These are phyloP conservation scores for Jaltomata sinuosa DNA, from an alignment of 257 asterid species.

Conservation along the genomic window DNA sequence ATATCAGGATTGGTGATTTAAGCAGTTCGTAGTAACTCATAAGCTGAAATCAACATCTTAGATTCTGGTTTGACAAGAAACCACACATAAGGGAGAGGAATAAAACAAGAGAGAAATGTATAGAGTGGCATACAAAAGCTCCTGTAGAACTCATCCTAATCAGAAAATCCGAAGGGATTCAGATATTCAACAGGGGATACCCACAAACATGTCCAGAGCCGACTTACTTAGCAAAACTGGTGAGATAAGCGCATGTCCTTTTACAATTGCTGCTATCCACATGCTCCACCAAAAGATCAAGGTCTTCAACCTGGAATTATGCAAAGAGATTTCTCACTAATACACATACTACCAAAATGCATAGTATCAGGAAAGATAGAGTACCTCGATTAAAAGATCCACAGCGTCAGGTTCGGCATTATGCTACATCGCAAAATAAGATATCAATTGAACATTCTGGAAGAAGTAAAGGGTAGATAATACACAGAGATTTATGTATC, in stretches of 20 bases:
- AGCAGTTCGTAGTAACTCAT: background rate
- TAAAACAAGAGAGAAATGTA: background rate
- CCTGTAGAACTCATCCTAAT: background rate
- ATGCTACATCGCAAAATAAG: conserved; percentile 47
- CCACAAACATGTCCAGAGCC: background rate
- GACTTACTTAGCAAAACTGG: conserved; percentile 80
- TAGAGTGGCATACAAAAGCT: background rate
- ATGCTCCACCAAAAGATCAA: conserved; percentile 61
- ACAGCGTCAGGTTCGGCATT: conserved; percentile 63
- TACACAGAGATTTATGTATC: background rate
- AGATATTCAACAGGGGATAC: background rate
- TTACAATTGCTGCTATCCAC: conserved; percentile 58
- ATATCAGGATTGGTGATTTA: background rate
- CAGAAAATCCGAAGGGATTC: background rate
- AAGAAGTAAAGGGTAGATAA: background rate
- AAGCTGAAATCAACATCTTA: background rate
- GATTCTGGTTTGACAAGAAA: background rate
- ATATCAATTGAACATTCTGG: background rate
- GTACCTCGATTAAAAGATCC: conserved; percentile 30
- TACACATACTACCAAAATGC: background rate
- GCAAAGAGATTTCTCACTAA: background rate
- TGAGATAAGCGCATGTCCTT: conserved; percentile 77
- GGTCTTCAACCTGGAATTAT: conserved; percentile 70
- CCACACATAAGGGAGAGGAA: background rate
- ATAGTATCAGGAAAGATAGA: background rate